A percentile compares a stretch with the other conserved stretches of the same genome.
Conservation (phyloP, 1,284 basidiomycete species). For the Xerocomus nothofagi region DNA sequence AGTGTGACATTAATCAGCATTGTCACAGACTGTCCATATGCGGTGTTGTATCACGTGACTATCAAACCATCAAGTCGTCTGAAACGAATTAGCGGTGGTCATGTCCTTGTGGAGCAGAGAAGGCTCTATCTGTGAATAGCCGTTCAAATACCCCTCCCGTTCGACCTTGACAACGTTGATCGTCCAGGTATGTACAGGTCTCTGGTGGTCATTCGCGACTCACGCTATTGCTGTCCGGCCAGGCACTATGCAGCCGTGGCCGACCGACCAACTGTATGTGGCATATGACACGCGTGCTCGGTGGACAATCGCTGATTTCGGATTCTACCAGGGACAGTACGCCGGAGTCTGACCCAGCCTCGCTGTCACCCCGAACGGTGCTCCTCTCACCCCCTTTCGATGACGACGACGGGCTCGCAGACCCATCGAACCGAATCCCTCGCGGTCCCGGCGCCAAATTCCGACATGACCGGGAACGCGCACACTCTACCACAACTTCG, state of each 20-base stretch:
- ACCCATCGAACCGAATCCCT: conserved; percentile 9
- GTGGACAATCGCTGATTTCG: neutral
- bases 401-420: conserved; percentile 8
- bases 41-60: conserved; percentile 16
- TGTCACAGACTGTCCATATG: conserved; percentile 17
- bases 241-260: conserved; percentile 31
- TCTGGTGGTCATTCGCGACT: neutral
- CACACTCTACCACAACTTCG: conserved; percentile 32
- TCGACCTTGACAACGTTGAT: no score
- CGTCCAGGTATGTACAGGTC: conserved; percentile 6
- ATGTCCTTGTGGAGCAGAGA: conserved; percentile 4
- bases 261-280: conserved; percentile 21
- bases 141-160: conserved; percentile 1
- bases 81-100: neutral
- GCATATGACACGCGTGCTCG: neutral
- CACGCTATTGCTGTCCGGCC: conserved; percentile 3
- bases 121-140: conserved; percentile 21
- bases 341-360: conserved; percentile 30
- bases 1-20: conserved; percentile 33
- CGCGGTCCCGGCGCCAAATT: conserved; percentile 34
- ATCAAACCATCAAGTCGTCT: conserved; percentile 14
- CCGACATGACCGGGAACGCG: conserved; percentile 36
- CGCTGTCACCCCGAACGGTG: conserved; percentile 30
- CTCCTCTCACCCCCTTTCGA: conserved; percentile 28
- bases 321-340: conserved; percentile 8